These are phyloP conservation scores for Collybiopsis confluens DNA, from an alignment of 768 basidiomycete species.

Conservation along the genomic window DNA sequence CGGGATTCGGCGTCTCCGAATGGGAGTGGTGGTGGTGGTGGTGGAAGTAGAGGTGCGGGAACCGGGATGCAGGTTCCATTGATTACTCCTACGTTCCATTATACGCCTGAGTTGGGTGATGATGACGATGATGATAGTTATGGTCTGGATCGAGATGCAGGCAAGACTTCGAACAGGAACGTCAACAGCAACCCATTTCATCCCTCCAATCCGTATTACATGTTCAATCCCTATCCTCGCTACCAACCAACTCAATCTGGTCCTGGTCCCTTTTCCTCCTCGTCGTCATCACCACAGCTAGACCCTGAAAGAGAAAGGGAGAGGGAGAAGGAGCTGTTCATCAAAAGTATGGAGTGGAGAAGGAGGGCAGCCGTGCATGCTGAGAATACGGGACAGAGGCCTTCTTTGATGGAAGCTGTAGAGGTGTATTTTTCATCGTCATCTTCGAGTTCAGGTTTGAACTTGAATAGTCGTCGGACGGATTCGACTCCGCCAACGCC, in stretches of 20 bases:
- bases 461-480: background rate
- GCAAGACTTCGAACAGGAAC: background rate
- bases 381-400: background rate
- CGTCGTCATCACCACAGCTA: too few relatives aligned
- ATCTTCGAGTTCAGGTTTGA: background rate
- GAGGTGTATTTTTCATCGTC: slow-evolving; percentile 1
- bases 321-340: background rate
- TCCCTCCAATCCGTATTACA: background rate
- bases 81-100: slow-evolving; percentile 3
- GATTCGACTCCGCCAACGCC: too few relatives aligned
- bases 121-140: too few relatives aligned
- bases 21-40: too few relatives aligned
- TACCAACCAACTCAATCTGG: too few relatives aligned
- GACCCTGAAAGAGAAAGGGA: background rate
- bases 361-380: background rate
- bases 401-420: slow-evolving; percentile 2
- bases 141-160: too few relatives aligned
- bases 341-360: slow-evolving; percentile 1
- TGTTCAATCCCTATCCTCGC: too few relatives aligned
- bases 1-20: too few relatives aligned
- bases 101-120: background rate
- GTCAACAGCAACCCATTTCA: slow-evolving; percentile 2
- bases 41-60: too few relatives aligned
- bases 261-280: too few relatives aligned
- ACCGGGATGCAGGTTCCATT: background rate